Conservation (phyloP, 805 yeast species). For the Teunomyces gatunensis region DNA sequence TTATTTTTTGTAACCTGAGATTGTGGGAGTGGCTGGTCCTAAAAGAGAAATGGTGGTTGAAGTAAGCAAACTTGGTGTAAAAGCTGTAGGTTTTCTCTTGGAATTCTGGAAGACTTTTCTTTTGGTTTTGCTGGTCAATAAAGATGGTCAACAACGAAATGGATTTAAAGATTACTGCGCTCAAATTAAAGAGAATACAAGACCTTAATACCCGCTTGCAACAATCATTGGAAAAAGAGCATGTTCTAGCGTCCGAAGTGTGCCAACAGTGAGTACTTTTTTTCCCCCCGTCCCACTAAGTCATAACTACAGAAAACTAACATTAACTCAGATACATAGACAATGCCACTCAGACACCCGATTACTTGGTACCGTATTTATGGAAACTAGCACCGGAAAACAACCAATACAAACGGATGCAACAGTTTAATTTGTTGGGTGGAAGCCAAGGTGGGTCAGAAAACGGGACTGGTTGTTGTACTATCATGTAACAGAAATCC, state of each 20-base stretch:
- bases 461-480: background rate
- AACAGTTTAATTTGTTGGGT: slow-evolving; percentile 11
- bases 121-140: background rate
- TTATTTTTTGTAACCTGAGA: background rate
- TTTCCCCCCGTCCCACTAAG: background rate
- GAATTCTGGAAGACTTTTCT: background rate
- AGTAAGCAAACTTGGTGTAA: background rate
- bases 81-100: background rate
- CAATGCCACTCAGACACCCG: slow-evolving; percentile 43
- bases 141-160: slow-evolving; percentile 13
- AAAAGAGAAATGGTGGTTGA: background rate
- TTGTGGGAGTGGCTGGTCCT: background rate
- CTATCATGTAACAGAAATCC: background rate
- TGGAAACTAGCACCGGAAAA: slow-evolving; percentile 39
- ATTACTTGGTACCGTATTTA: slow-evolving; percentile 44
- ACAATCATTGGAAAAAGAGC: slow-evolving; percentile 49
- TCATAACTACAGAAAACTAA: slow-evolving; percentile 3
- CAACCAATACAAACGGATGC: slow-evolving; percentile 32
- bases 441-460: background rate
- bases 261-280: slow-evolving; percentile 7
- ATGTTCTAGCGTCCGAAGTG: slow-evolving; percentile 29
- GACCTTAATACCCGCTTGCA: slow-evolving; percentile 45
- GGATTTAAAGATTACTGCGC: slow-evolving; percentile 43
- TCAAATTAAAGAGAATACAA: slow-evolving; percentile 44
- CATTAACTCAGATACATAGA: slow-evolving; percentile 33